phyloP scores from a whole-genome alignment of 805 yeast genomes.

The Wickerhamomyces strasburgensis region DNA sequence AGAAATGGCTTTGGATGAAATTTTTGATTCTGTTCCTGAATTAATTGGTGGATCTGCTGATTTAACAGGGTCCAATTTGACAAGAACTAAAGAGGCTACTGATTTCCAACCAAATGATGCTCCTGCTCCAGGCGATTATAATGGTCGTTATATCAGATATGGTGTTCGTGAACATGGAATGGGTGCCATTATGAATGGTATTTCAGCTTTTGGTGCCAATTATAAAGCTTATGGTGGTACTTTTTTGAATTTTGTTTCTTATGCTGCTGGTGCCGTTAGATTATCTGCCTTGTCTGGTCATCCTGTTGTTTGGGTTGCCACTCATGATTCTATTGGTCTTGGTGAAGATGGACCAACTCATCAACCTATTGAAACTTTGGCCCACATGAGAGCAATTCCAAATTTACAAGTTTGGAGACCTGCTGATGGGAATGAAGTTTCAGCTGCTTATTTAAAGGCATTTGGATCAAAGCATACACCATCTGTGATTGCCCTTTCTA shows the following conservation, averaged over 20 bases:
- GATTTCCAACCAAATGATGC: constrained; percentile 90
- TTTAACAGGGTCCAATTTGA: constrained; percentile 93
- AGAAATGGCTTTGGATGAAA: constrained; percentile 64
- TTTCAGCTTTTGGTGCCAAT: constrained; percentile 84
- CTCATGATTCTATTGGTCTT: constrained; percentile 85
- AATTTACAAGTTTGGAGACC: constrained; percentile 87
- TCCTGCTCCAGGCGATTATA: constrained; percentile 74
- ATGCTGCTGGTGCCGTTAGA: constrained; percentile 86
- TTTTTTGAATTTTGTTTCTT: constrained; percentile 87
- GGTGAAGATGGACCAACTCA: constrained; percentile 96
- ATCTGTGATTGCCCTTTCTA: constrained; percentile 68
- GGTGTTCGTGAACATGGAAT: constrained; percentile 99
- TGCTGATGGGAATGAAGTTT: constrained; percentile 85
- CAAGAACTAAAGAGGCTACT: constrained; percentile 75
- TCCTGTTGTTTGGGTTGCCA: constrained; percentile 83
- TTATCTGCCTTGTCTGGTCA: constrained; percentile 78
- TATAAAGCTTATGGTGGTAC: constrained; percentile 94
- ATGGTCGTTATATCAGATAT: constrained; percentile 92
- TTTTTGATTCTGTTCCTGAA: constrained; percentile 73
- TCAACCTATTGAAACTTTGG: constrained; percentile 86
- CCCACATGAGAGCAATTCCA: constrained; percentile 82
- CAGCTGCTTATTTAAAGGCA: constrained; percentile 75
- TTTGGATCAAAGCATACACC: constrained; percentile 61
- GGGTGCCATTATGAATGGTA: constrained; percentile 99
- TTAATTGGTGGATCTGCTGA: constrained; percentile 98